Percentiles rank a stretch among this genome's conserved stretches.
phyloP scores from a whole-genome alignment of 2,329 filamentous ascomycete genomes.

The Calonectria hongkongensis region DNA sequence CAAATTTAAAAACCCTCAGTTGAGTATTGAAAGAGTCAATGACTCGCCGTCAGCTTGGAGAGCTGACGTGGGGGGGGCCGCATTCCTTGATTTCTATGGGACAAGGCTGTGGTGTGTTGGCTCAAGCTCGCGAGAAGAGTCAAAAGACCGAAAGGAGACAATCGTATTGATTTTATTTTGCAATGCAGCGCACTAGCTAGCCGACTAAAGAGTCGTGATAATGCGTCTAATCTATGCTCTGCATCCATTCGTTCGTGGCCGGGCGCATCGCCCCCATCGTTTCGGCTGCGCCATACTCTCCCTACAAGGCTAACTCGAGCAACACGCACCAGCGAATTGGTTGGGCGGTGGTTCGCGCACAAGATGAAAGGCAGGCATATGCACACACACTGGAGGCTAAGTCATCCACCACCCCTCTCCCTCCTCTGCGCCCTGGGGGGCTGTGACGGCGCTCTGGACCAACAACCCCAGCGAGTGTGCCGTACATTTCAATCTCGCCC shows the following conservation, averaged over 20 bases:
- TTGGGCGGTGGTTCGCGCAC: not conserved
- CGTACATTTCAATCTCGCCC: not conserved
- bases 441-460: not conserved
- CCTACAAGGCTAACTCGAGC: not conserved
- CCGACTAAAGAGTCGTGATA: not conserved
- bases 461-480: not conserved
- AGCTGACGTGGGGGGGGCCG: slow-evolving; percentile 8
- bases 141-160: not conserved
- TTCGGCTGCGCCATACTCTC: slow-evolving; percentile 3
- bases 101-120: slow-evolving; percentile 1
- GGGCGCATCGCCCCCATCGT: not conserved
- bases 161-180: not conserved
- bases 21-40: not conserved
- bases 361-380: not conserved
- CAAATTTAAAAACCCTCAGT: slow-evolving; percentile 7
- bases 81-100: not conserved
- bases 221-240: not conserved
- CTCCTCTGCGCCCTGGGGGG: not conserved
- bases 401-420: not conserved
- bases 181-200: not conserved
- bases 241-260: not conserved
- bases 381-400: not conserved
- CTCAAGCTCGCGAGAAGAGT: not conserved
- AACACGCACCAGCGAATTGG: not conserved
- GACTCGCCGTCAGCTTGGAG: not conserved